Conservation (phyloP, 2,329 filamentous ascomycete genomes). For the Botrytis medusae region DNA sequence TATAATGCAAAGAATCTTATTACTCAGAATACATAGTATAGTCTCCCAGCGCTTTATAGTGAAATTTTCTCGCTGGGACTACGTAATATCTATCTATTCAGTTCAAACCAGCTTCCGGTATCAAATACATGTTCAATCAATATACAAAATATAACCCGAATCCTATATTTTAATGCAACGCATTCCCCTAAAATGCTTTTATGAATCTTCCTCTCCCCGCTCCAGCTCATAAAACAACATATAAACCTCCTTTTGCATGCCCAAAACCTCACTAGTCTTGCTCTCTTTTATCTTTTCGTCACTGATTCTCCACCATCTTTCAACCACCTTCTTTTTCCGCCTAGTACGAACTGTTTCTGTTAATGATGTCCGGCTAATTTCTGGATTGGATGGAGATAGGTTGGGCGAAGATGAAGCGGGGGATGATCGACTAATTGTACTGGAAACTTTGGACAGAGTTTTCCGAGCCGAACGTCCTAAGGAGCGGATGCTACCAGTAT, state of each 20-base stretch:
- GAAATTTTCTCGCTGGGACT: neutral
- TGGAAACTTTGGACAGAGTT: constrained; percentile 48
- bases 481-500: constrained; percentile 55
- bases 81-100: neutral
- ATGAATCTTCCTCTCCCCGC: constrained; percentile 30
- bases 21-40: neutral
- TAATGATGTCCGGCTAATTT: constrained; percentile 18
- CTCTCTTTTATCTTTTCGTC: constrained; percentile 96
- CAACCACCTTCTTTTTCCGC: constrained; percentile 61
- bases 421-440: constrained; percentile 24
- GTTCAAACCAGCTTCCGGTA: neutral
- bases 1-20: neutral
- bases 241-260: constrained; percentile 95
- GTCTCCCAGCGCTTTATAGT: neutral
- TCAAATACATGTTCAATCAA: constrained; percentile 18
- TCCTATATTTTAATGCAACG: neutral
- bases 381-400: constrained; percentile 12
- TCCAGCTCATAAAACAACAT: constrained; percentile 90
- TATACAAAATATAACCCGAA: constrained; percentile 3
- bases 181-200: neutral
- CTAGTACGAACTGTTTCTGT: constrained; percentile 41
- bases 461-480: constrained; percentile 58
- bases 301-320: constrained; percentile 96
- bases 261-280: constrained; percentile 85
- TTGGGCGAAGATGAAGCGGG: constrained; percentile 24